These are phyloP conservation scores for Condylostoma magnum DNA, from an alignment of 169 alveolate genomes.

Conservation along the genomic window DNA sequence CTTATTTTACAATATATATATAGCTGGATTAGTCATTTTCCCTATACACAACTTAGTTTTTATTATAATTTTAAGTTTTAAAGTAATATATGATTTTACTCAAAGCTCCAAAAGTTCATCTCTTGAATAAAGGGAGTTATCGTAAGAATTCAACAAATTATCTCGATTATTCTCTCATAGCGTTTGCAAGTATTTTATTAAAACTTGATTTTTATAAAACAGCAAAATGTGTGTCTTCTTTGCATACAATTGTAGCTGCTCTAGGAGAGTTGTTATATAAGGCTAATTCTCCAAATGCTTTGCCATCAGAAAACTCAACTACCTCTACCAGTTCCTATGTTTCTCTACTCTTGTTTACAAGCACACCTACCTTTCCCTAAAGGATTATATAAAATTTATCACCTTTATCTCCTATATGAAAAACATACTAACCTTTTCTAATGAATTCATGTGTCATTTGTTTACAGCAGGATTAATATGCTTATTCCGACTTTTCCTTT, in stretches of 20 bases:
- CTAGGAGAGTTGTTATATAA: neutral
- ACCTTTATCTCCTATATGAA: constrained; percentile 5
- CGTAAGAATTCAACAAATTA: constrained; percentile 26
- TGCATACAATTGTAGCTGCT: constrained; percentile 7
- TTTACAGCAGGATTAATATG: neutral
- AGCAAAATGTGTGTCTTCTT: neutral
- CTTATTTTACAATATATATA: constrained; percentile 42
- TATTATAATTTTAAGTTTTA: neutral
- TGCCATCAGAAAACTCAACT: neutral
- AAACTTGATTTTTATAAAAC: neutral
- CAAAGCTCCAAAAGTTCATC: constrained; percentile 38
- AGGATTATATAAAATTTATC: constrained; percentile 13
- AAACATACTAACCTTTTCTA: neutral
- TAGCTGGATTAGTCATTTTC: constrained; percentile 31
- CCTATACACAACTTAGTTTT: constrained; percentile 33
- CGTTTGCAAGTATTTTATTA: constrained; percentile 1
- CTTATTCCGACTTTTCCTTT: neutral
- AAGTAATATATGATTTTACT: constrained; percentile 39
- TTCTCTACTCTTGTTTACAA: constrained; percentile 4
- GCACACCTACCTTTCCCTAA: constrained; percentile 1
- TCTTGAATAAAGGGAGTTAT: constrained; percentile 34
- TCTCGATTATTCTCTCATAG: constrained; percentile 5
- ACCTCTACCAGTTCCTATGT: constrained; percentile 21
- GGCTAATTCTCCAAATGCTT: constrained; percentile 13
- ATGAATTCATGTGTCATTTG: neutral